Evolutionary conservation across 2,329 filamentous ascomycete genomes (phyloP), one percentile per base, ranked within the genome.

Genomic region (Ophiostoma tasmaniense): DNA sequence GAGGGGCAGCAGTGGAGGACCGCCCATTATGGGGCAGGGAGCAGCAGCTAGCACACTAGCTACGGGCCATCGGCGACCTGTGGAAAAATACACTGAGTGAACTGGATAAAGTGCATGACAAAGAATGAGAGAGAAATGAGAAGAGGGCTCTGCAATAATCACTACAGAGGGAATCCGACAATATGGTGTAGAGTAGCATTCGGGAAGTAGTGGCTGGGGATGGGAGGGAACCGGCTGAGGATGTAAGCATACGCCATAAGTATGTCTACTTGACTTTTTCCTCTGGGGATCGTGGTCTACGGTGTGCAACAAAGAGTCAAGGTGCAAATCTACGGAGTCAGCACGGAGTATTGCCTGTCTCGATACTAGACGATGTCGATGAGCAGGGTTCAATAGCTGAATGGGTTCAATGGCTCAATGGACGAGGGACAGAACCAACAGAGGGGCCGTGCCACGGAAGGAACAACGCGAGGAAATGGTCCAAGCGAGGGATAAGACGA

Each of bases 121-220:
- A 45, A 45, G 42, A 45, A 45, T 45, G 42, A 55, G 50, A 28
- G 50, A 25, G 17, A 55, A 55, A 55, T 10, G 33, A 33, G 8
- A 33, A 33, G 33, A 33, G 33, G 1, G 33, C 8, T 6, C 33
- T 33, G 33, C 8, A 33, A 33, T 33, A n/a, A n/a, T n/a, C n/a
- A n/a, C n/a, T n/a, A 33, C 33, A 33, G 33, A 52, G 22, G 25
- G n/a, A 50, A 55, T 28, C 50, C 50, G 50, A 14, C 50, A 55
- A 55, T 55, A 22, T 55, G 50, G 50, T 55, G 50, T 55, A 55
- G 50, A 55, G 50, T 55, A 55, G 50, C 50, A 55, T 28, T 55
- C 50, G 50, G 50, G 50, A 55, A 55, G 22, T 55, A 55, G 50
- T 55, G 50, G 50, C 50, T 25, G 50, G 50, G 50, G n/a, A 25